Conservation (phyloP, 2,329 filamentous ascomycete genomes). For the Zymoseptoria ardabiliae region DNA sequence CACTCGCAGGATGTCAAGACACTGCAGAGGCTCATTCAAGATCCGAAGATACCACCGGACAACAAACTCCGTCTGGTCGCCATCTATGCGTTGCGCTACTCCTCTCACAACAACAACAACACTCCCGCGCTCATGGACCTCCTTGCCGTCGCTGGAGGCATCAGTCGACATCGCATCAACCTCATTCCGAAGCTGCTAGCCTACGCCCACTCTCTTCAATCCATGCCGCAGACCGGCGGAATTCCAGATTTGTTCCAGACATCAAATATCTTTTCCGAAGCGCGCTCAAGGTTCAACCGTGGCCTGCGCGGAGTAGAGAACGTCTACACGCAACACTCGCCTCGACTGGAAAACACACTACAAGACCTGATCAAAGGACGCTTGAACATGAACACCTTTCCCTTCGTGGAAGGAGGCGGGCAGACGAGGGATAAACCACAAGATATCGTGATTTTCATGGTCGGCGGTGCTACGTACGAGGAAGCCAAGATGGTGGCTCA, state of each 20-base stretch:
- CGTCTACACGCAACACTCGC: conserved; percentile 96
- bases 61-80: conserved; percentile 87
- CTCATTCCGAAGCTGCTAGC: conserved; percentile 73
- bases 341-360: conserved; percentile 75
- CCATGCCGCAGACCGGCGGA: conserved; percentile 54
- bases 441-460: conserved; percentile 89
- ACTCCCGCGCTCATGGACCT: conserved; percentile 81
- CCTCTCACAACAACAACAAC: conserved; percentile 76
- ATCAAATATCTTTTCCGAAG: conserved; percentile 81
- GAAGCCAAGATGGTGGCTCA: conserved; percentile 95
- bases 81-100: conserved; percentile 89
- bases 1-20: conserved; percentile 87
- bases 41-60: conserved; percentile 65
- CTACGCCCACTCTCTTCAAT: conserved; percentile 82
- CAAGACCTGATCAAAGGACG: conserved; percentile 91
- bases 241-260: conserved; percentile 91
- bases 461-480: conserved; percentile 91
- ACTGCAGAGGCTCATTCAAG: conserved; percentile 78
- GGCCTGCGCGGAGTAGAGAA: conserved; percentile 97
- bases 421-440: conserved; percentile 91
- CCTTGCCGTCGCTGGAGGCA: conserved; percentile 72
- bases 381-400: conserved; percentile 78
- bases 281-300: conserved; percentile 73
- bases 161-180: conserved; percentile 67
- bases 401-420: conserved; percentile 83